phyloP scores from a whole-genome alignment of 2,329 filamentous ascomycete species.

The Calonectria pauciramosa region DNA sequence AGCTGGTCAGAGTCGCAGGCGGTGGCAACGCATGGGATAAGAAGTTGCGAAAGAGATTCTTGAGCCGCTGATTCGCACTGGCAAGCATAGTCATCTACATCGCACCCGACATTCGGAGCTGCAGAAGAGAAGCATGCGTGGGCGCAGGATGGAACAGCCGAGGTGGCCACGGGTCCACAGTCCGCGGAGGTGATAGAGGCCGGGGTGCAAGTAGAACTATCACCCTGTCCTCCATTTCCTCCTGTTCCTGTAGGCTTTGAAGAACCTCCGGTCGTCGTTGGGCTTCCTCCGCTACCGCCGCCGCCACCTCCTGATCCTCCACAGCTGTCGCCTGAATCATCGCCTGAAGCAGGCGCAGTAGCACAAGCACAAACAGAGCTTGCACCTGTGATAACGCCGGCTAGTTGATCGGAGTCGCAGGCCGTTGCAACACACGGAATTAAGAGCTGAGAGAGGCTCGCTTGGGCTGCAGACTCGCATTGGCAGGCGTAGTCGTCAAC shows the following conservation, averaged over 20 bases:
- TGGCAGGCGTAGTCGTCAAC: conserved; percentile 46
- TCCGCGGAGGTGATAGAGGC: conserved; percentile 26
- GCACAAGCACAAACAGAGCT: conserved; percentile 40
- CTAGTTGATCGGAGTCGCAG: conserved; percentile 40
- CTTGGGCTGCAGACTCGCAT: conserved; percentile 41
- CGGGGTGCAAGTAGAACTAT: conserved; percentile 25
- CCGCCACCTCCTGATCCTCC: conserved; percentile 4
- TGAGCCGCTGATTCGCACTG: conserved; percentile 45
- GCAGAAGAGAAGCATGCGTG: conserved; percentile 46
- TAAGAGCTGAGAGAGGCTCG: conserved; percentile 40
- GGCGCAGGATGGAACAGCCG: conserved; percentile 46
- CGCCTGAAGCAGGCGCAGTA: conserved; percentile 21
- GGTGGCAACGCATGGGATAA: conserved; percentile 48
- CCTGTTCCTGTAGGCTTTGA: conserved; percentile 2
- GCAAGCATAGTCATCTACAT: conserved; percentile 44
- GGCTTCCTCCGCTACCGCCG: not conserved
- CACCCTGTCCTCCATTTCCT: conserved; percentile 25
- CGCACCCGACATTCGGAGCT: conserved; percentile 45
- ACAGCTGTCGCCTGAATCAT: too few species aligned
- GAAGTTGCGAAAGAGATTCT: conserved; percentile 39
- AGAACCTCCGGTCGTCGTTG: not conserved
- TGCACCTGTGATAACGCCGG: conserved; percentile 46
- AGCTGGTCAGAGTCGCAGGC: conserved; percentile 43
- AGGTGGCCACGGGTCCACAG: conserved; percentile 43
- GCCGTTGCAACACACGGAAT: conserved; percentile 47